Evolutionary conservation across 2,329 filamentous ascomycete genomes (phyloP).

Genomic region (Venturiaceae sp.): DNA sequence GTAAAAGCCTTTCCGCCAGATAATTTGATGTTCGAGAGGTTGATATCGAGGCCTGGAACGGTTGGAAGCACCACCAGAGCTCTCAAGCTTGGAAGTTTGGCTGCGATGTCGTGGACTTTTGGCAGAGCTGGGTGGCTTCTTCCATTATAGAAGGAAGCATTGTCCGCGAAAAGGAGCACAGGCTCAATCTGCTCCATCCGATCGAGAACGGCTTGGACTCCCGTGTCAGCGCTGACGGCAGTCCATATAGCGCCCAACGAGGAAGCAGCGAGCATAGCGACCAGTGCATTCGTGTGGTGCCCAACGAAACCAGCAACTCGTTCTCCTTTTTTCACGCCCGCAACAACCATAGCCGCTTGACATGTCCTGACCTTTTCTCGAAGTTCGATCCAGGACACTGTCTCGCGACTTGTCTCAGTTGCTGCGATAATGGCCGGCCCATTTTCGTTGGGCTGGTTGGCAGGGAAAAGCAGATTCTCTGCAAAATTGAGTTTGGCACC

Average conservation of each 20-base stretch:
- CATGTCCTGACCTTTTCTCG: slow-evolving; percentile 68
- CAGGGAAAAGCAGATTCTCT: slow-evolving; percentile 83
- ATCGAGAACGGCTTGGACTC: slow-evolving; percentile 83
- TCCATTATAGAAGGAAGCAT: slow-evolving; percentile 83
- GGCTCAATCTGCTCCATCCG: slow-evolving; percentile 79
- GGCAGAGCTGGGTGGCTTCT: slow-evolving; percentile 71
- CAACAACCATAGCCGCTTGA: slow-evolving; percentile 57
- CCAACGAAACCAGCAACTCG: slow-evolving; percentile 68
- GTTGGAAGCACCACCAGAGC: slow-evolving; percentile 68
- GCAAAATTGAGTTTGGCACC: slow-evolving; percentile 81
- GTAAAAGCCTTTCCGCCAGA: slow-evolving; percentile 23
- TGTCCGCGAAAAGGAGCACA: slow-evolving; percentile 74
- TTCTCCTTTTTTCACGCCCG: slow-evolving; percentile 53
- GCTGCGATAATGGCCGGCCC: slow-evolving; percentile 66
- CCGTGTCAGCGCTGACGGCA: slow-evolving; percentile 83
- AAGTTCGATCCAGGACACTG: slow-evolving; percentile 68
- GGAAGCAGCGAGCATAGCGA: slow-evolving; percentile 78
- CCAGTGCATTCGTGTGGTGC: slow-evolving; percentile 78
- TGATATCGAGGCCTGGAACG: slow-evolving; percentile 32
- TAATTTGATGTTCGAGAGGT: slow-evolving; percentile 28
- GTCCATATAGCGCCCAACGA: slow-evolving; percentile 87
- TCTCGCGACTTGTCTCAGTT: slow-evolving; percentile 61
- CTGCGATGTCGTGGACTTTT: slow-evolving; percentile 71
- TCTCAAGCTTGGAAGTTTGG: slow-evolving; percentile 55
- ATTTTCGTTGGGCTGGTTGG: slow-evolving; percentile 44